Evolutionary conservation across 2,329 filamentous ascomycete genomes (phyloP), one percentile per base, ranked within the genome.

Genomic region (Coniochaeta prunicola): DNA sequence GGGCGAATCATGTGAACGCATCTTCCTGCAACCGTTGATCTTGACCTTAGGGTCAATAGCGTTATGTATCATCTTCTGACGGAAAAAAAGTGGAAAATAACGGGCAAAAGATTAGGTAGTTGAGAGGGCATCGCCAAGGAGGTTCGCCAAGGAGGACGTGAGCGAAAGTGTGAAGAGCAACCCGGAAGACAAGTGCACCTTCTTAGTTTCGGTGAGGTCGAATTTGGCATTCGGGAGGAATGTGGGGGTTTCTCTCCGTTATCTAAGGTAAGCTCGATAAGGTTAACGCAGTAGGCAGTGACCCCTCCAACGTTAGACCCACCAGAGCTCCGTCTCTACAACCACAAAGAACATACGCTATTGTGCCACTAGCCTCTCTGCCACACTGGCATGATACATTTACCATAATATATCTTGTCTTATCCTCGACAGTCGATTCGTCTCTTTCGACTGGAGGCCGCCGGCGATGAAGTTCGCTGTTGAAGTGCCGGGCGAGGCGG

Each of bases 401-500:
- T 17, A 10, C 15, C 19, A 38, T n/a, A 2, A n/a, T 45, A 45
- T 19, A 45, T 34, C 31, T 34, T 34, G 31, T 13, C 13, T 34
- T 13, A 34, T 34, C 13, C 7, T 13, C 31, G 31, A 34, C 36
- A 40, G 12, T 5, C 36, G 21, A 1, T 4, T 50, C 13, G 4
- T 30, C 7, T 17, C 21, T 21, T 45, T 21, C 40, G 5, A 45
- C 24, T 9, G 40, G 4, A 19, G 40, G 9, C 6, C 24, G 13
- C 9, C 24, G 26, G 66, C 62, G 63, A 91, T 91, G 88, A 84
- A 79, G 70, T 87, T 87, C 71, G 74, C 82, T 61, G 85, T 96
- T 69, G 91, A 96, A 76, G 86, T 91, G 60, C 83, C 90, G 7
- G 92, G 89, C 64, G 91, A 94, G 76, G 88, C 91, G 50, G 91